phyloP scores from a whole-genome alignment of 225 moss, liverwort and hornwort genomes.

The Marchantia paleacea region DNA sequence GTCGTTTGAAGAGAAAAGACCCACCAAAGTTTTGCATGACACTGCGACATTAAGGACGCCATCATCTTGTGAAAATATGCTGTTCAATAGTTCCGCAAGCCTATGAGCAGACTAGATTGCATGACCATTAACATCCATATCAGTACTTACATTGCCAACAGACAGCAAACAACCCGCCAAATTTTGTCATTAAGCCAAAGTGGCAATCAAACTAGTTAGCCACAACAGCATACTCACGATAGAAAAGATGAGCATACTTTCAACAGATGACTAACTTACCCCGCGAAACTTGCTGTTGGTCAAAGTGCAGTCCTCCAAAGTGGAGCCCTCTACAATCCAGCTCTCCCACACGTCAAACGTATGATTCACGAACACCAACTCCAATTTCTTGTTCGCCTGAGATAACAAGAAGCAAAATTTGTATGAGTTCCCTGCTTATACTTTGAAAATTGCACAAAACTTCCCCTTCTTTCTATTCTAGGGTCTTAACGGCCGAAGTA shows the following conservation, averaged over 20 bases:
- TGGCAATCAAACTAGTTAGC: constrained; percentile 3
- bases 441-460: not conserved
- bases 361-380: constrained; percentile 92
- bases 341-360: constrained; percentile 98
- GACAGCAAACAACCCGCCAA: not conserved
- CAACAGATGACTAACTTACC: constrained; percentile 37
- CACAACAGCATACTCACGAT: not conserved
- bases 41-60: constrained; percentile 50
- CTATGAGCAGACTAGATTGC: constrained; percentile 52
- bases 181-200: not conserved
- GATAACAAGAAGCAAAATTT: not conserved
- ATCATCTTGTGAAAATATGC: constrained; percentile 50
- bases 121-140: constrained; percentile 43
- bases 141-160: constrained; percentile 24
- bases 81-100: constrained; percentile 52
- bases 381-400: constrained; percentile 96
- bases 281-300: constrained; percentile 93
- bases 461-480: too few relatives aligned
- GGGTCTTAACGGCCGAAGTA: too few relatives aligned
- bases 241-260: not conserved
- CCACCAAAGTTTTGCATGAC: constrained; percentile 49
- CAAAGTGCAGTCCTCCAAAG: constrained; percentile 76
- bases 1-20: constrained; percentile 38
- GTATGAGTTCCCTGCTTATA: not conserved
- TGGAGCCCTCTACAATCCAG: constrained; percentile 92